phyloP scores from a whole-genome alignment of 116 monocot genomes.

The Trichopus zeylanicus region DNA sequence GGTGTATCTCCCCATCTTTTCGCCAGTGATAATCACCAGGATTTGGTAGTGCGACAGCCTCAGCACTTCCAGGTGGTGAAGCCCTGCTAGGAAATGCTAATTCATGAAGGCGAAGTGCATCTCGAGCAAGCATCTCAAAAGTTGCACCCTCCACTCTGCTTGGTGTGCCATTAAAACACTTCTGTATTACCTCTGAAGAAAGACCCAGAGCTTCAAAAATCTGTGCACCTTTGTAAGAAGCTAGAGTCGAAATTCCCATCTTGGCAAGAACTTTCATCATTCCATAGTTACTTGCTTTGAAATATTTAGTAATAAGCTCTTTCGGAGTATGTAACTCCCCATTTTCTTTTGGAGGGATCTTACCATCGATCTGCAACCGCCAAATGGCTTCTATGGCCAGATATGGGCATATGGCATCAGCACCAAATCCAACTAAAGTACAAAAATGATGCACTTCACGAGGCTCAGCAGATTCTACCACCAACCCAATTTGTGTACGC shows the following conservation, averaged over 20 bases:
- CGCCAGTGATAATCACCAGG: slow-evolving; percentile 99
- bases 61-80: slow-evolving; percentile 80
- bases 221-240: slow-evolving; percentile 98
- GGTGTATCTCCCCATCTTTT: slow-evolving; percentile 91
- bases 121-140: slow-evolving; percentile 85
- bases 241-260: slow-evolving; percentile 98
- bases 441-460: slow-evolving; percentile 99
- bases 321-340: slow-evolving; percentile 52
- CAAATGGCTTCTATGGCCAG: slow-evolving; percentile 88
- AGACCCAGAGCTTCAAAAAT: slow-evolving; percentile 98
- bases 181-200: slow-evolving; percentile 74
- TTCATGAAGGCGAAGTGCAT: slow-evolving; percentile 84
- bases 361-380: slow-evolving; percentile 87
- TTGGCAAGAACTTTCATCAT: slow-evolving; percentile 99
- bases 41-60: slow-evolving; percentile 74
- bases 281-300: slow-evolving; percentile 85
- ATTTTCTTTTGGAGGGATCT: slow-evolving; percentile 72
- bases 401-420: slow-evolving; percentile 97
- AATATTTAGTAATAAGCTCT: slow-evolving; percentile 80
- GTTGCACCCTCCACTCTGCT: slow-evolving; percentile 94
- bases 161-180: slow-evolving; percentile 89
- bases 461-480: slow-evolving; percentile 96
- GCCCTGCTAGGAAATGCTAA: slow-evolving; percentile 70
- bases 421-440: slow-evolving; percentile 95
- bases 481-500: slow-evolving; percentile 75